Evolutionary conservation across 352 stramenopile species (phyloP).

Genomic region (Globisporangium lucens): DNA sequence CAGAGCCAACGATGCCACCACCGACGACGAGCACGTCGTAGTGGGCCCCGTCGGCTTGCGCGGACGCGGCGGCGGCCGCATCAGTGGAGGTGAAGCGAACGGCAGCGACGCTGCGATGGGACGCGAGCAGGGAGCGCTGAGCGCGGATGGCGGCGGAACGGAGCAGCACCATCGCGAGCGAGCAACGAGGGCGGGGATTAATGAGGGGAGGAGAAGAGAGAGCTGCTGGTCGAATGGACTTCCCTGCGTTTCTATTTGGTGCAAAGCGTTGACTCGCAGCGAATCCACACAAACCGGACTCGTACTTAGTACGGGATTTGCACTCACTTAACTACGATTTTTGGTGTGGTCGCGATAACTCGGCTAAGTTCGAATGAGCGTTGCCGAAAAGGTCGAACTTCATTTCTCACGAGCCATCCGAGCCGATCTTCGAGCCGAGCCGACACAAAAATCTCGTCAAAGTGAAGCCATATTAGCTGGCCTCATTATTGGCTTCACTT

Average conservation of each 20-base stretch:
- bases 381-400: not conserved
- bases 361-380: not conserved
- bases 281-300: constrained; percentile 6
- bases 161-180: constrained; percentile 14
- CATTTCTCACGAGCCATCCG: too few species aligned
- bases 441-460: too few species aligned
- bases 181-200: not conserved
- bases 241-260: constrained; percentile 6
- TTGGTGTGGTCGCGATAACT: not conserved
- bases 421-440: too few species aligned
- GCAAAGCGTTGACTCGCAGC: constrained; percentile 3
- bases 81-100: constrained; percentile 24
- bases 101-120: constrained; percentile 15
- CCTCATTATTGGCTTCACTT: not conserved
- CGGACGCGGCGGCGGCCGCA: constrained; percentile 19
- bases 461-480: too few species aligned
- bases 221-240: constrained; percentile 9
- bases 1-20: constrained; percentile 78
- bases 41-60: constrained; percentile 35
- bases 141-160: constrained; percentile 11
- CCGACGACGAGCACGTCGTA: constrained; percentile 85
- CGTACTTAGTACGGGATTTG: not conserved
- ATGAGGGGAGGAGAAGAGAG: not conserved
- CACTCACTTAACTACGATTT: not conserved
- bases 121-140: constrained; percentile 13